Percentiles rank a stretch among this genome's conserved stretches.
These are phyloP conservation scores for Dionaea muscipula DNA, from an alignment of 179 eudicot species.

Conservation along the genomic window DNA sequence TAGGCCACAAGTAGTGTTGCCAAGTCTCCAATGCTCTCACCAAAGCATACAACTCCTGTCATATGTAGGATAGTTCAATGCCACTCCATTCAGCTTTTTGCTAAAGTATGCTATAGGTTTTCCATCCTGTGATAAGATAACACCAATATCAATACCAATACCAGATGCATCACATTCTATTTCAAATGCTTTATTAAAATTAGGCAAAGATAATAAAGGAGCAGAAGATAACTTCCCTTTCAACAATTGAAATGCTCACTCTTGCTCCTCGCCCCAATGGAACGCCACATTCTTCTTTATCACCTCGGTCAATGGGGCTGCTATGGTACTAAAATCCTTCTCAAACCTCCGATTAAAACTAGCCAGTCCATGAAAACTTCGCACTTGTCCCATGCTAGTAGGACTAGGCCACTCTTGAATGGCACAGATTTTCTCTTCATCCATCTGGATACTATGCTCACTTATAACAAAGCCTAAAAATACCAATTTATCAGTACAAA, in stretches of 20 bases:
- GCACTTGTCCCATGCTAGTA: background rate
- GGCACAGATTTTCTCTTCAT: background rate
- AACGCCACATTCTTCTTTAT: background rate
- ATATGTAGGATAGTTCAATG: background rate
- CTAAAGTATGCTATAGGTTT: background rate
- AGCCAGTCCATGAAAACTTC: slow-evolving; percentile 6
- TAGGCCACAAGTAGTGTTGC: background rate
- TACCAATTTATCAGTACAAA: background rate
- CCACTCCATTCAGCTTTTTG: background rate
- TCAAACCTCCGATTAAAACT: slow-evolving; percentile 1
- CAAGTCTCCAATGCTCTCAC: background rate
- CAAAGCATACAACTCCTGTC: background rate
- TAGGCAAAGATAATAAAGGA: background rate
- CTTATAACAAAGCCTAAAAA: background rate
- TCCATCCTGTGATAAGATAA: background rate
- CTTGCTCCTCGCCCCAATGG: background rate
- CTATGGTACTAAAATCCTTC: background rate
- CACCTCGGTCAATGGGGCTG: background rate
- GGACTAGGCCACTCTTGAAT: background rate
- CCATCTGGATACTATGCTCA: background rate
- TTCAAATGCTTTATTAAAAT: background rate
- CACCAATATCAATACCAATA: background rate
- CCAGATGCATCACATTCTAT: background rate
- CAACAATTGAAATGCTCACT: background rate
- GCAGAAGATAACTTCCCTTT: background rate